phyloP scores from a whole-genome alignment of 1,284 basidiomycete species.

The Phlebopus sp. region DNA sequence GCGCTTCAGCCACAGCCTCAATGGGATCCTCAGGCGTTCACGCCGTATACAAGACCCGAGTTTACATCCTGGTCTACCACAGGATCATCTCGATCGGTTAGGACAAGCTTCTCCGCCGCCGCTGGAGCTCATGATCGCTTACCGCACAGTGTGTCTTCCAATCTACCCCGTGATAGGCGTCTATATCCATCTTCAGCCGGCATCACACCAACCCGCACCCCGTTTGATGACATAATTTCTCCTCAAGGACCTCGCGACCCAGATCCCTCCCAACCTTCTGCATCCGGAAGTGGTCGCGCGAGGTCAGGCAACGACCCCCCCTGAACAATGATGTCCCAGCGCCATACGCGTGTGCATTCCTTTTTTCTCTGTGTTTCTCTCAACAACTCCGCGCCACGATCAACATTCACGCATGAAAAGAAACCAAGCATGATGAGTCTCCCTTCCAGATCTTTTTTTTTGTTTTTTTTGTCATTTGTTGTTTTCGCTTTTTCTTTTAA shows the following conservation, averaged over 20 bases:
- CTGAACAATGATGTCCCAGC: slow-evolving; percentile 20
- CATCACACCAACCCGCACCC: slow-evolving; percentile 3
- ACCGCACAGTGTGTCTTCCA: slow-evolving; percentile 12
- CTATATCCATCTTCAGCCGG: slow-evolving; percentile 13
- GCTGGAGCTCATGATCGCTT: slow-evolving; percentile 14
- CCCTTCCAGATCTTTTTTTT: background rate
- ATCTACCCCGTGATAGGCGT: slow-evolving; percentile 9
- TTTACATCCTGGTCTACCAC: slow-evolving; percentile 38
- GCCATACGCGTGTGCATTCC: slow-evolving; percentile 8
- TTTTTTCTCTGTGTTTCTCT: background rate
- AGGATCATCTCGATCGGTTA: slow-evolving; percentile 15
- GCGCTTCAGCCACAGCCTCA: slow-evolving; percentile 63
- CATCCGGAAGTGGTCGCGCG: slow-evolving; percentile 11
- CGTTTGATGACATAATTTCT: slow-evolving; percentile 14
- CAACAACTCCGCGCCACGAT: slow-evolving; percentile 16
- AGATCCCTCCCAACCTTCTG: slow-evolving; percentile 13
- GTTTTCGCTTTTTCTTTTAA: slow-evolving; percentile 1
- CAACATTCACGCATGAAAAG: slow-evolving; percentile 24
- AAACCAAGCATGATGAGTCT: slow-evolving; percentile 20
- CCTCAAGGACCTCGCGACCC: slow-evolving; percentile 13
- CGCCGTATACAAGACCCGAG: slow-evolving; percentile 35
- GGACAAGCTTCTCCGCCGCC: slow-evolving; percentile 19
- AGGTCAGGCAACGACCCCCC: slow-evolving; percentile 19
- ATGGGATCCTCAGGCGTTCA: slow-evolving; percentile 48
- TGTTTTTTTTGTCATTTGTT: slow-evolving; percentile 11